These are phyloP conservation scores for Aquanectria penicillioides DNA, from an alignment of 2,329 filamentous ascomycete species.

Conservation along the genomic window DNA sequence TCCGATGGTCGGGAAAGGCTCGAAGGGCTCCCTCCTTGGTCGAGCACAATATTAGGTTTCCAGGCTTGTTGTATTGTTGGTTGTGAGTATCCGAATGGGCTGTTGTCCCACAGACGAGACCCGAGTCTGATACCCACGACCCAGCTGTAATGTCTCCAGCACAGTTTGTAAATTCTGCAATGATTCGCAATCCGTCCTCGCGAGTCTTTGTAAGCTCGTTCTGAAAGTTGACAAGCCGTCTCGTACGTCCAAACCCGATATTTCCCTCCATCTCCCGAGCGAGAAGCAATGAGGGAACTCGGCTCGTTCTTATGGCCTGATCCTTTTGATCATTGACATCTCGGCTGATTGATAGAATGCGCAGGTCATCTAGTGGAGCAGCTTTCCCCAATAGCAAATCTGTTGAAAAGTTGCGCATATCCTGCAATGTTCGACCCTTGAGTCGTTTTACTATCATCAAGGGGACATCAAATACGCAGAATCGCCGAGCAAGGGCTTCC, in stretches of 20 bases:
- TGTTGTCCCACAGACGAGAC: slow-evolving; percentile 70
- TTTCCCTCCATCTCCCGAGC: slow-evolving; percentile 61
- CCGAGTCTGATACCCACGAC: slow-evolving; percentile 64
- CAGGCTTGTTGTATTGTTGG: slow-evolving; percentile 73
- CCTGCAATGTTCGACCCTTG: slow-evolving; percentile 37
- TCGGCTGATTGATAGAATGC: slow-evolving; percentile 41
- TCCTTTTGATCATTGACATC: slow-evolving; percentile 21
- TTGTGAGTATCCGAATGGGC: slow-evolving; percentile 71
- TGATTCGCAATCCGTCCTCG: slow-evolving; percentile 63
- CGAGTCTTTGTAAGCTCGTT: slow-evolving; percentile 55
- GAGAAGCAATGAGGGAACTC: slow-evolving; percentile 55
- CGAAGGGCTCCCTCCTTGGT: slow-evolving; percentile 54
- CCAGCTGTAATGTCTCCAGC: slow-evolving; percentile 70
- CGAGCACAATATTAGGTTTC: slow-evolving; percentile 69
- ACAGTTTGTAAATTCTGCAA: slow-evolving; percentile 67
- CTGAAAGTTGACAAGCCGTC: slow-evolving; percentile 55
- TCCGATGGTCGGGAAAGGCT: slow-evolving; percentile 66
- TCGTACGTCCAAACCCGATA: slow-evolving; percentile 52
- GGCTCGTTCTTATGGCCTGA: slow-evolving; percentile 28
- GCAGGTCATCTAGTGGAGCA: slow-evolving; percentile 16
- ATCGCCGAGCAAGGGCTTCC: slow-evolving; percentile 33
- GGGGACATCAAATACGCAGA: slow-evolving; percentile 35
- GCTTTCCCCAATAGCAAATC: slow-evolving; percentile 42
- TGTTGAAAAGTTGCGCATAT: slow-evolving; percentile 45
- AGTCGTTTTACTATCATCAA: slow-evolving; percentile 35